Evolutionary conservation across 129 eudicot species (phyloP).

Genomic region (Logfia minima): DNA sequence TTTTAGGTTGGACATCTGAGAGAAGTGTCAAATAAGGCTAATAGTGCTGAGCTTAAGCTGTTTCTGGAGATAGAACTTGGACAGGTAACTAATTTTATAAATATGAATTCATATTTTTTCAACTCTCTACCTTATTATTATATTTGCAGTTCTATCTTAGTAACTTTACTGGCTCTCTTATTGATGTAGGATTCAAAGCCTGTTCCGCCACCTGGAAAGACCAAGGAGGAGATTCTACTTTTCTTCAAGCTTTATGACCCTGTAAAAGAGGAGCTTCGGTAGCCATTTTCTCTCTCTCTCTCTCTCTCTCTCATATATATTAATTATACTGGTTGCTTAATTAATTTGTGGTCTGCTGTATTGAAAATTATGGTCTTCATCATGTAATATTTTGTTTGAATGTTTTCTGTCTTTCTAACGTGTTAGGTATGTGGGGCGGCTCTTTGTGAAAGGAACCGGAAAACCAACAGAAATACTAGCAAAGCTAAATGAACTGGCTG

Average conservation of each 20-base stretch:
- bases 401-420: background rate
- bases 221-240: constrained; percentile 79
- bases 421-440: constrained; percentile 78
- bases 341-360: background rate
- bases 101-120: background rate
- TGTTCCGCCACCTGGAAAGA: constrained; percentile 62
- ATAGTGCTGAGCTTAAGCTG: constrained; percentile 78
- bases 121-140: constrained; percentile 3
- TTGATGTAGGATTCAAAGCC: constrained; percentile 68
- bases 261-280: constrained; percentile 83
- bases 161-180: constrained; percentile 10
- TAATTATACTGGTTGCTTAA: background rate
- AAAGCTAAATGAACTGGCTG: constrained; percentile 81
- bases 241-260: constrained; percentile 92
- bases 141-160: background rate
- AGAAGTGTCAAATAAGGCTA: constrained; percentile 65
- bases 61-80: constrained; percentile 79
- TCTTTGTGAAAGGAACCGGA: constrained; percentile 71
- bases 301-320: too few relatives aligned
- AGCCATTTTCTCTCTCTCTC: constrained; percentile 15
- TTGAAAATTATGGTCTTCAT: background rate
- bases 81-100: constrained; percentile 40
- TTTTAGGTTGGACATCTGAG: constrained; percentile 81
- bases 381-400: background rate
- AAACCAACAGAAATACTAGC: constrained; percentile 65